Evolutionary conservation across 2,329 filamentous ascomycete genomes (phyloP).

Genomic region (Colletotrichum sp.): DNA sequence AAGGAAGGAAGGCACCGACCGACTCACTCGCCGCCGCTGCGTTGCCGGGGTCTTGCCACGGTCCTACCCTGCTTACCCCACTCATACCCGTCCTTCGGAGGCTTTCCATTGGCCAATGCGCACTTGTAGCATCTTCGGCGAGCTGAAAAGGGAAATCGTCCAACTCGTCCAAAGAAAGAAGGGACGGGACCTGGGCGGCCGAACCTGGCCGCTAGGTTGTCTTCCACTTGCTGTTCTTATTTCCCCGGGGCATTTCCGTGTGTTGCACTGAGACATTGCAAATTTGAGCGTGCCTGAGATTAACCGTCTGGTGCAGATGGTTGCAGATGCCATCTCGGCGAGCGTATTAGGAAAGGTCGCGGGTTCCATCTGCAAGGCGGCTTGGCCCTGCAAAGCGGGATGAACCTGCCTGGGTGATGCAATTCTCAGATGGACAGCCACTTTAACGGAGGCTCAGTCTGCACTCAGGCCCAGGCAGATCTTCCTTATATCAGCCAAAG

Average conservation of each 20-base stretch:
- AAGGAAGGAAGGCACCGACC: neutral
- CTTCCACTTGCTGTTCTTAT: neutral
- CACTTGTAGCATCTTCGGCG: neutral
- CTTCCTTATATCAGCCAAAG: neutral
- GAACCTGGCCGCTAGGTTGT: neutral
- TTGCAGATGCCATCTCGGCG: neutral
- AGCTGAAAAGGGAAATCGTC: neutral
- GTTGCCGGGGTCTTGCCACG: neutral
- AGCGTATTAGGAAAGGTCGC: neutral
- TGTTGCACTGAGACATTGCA: neutral
- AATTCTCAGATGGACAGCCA: neutral
- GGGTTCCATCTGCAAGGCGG: neutral
- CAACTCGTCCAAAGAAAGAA: neutral
- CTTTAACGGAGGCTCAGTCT: neutral
- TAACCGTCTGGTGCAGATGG: neutral
- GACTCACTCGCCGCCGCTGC: neutral
- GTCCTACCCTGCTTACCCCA: neutral
- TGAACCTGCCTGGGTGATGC: neutral
- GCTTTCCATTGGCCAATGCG: neutral
- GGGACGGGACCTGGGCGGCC: neutral
- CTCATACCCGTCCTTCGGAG: neutral
- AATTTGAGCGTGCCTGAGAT: neutral
- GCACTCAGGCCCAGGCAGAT: rapidly evolving
- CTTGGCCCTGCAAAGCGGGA: neutral
- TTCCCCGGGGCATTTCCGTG: neutral